Percentiles rank a stretch among this genome's conserved stretches.
Conservation (phyloP, 306 rosid genomes). For the Quercus alba region DNA sequence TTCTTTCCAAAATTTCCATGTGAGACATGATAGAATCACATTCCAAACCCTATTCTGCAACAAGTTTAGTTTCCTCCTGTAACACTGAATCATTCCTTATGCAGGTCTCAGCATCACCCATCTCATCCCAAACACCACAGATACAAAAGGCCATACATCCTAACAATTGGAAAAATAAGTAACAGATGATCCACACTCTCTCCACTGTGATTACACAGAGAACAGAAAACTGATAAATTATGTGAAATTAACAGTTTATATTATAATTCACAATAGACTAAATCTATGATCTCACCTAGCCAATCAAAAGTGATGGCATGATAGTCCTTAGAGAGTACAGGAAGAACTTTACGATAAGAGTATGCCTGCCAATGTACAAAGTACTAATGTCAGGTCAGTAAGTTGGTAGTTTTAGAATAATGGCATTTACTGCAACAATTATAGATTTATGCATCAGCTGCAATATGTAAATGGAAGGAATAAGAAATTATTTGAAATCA, state of each 20-base stretch:
- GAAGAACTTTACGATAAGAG: slow-evolving; percentile 84
- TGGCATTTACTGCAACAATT: neutral
- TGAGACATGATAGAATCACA: no score
- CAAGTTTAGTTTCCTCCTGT: no score
- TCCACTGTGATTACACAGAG: neutral
- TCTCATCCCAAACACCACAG: no score
- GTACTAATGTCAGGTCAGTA: slow-evolving; percentile 8
- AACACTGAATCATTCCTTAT: no score
- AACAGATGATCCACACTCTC: no score
- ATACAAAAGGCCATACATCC: no score
- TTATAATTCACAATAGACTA: slow-evolving; percentile 1
- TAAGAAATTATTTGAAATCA: neutral
- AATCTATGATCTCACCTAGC: slow-evolving; percentile 56
- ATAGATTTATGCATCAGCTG: neutral
- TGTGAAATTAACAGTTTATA: neutral
- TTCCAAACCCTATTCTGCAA: no score
- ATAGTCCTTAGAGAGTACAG: slow-evolving; percentile 60
- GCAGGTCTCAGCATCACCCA: no score
- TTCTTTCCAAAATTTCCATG: no score
- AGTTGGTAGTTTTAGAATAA: slow-evolving; percentile 5
- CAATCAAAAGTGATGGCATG: slow-evolving; percentile 79
- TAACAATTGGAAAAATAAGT: no score
- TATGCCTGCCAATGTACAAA: slow-evolving; percentile 57
- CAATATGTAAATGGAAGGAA: neutral
- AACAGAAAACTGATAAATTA: neutral